A percentile compares a stretch with the other conserved stretches of the same genome.
Evolutionary conservation across 345 rosid species (phyloP).

Genomic region (Rhizophora apiculata): DNA sequence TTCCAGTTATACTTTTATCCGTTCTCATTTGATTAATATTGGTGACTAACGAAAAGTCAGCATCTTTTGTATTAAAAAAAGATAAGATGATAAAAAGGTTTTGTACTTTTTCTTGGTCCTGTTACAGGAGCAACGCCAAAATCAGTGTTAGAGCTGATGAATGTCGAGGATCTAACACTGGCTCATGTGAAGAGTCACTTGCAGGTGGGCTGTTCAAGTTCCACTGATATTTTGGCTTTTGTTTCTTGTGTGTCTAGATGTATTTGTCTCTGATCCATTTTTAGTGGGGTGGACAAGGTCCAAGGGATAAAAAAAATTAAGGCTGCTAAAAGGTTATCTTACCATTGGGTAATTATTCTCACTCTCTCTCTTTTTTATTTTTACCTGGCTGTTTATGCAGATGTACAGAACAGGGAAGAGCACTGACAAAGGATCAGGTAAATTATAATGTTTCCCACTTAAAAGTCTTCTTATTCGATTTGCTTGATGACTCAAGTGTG

Average conservation of each 20-base stretch:
- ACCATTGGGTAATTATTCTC: constrained; percentile 32
- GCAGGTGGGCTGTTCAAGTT: constrained; percentile 54
- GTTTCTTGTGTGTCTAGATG: constrained; percentile 11
- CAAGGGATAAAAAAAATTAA: constrained; percentile 48
- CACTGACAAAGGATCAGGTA: constrained; percentile 85
- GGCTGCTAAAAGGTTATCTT: constrained; percentile 38
- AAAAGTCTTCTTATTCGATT: constrained; percentile 16
- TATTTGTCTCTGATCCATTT: constrained; percentile 4
- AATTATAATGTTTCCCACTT: constrained; percentile 18
- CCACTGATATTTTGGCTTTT: constrained; percentile 19
- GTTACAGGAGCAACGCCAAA: constrained; percentile 91
- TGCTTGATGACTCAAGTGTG: constrained; percentile 11
- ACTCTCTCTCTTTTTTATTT: constrained; percentile 2
- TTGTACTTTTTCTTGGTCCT: neutral
- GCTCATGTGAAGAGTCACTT: constrained; percentile 99
- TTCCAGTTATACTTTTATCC: neutral
- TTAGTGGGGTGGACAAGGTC: constrained; percentile 32
- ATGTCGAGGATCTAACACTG: constrained; percentile 97
- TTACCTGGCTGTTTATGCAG: constrained; percentile 56
- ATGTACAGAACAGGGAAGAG: constrained; percentile 99
- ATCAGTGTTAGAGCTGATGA: constrained; percentile 97
- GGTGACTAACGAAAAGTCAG: neutral
- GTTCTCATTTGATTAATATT: neutral
- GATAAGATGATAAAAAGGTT: neutral
- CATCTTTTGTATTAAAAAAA: neutral